Evolutionary conservation across 1,284 basidiomycete genomes (phyloP), one percentile per base, ranked within the genome.

Genomic region (Polyporus tsugae): DNA sequence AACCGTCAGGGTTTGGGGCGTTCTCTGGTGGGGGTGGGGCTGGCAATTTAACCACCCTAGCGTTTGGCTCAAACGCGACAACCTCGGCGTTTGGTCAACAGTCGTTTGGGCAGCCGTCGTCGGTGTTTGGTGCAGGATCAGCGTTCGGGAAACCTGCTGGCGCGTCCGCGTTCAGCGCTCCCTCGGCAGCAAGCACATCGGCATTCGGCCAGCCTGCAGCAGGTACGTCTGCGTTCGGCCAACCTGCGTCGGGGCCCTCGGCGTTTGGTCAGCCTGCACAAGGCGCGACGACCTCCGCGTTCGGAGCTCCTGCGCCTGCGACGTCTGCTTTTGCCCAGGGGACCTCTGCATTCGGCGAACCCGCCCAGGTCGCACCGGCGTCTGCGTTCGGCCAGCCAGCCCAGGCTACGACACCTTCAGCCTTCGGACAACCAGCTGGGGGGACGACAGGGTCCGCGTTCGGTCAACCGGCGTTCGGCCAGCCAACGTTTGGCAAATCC

Each of bases 371-470:
- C 9, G 33, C 61, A 22, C 19, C 52, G 13, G 25, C 35, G 15
- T 78, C 79, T 10, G 76, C 76, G 1, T 81, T 82, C 67, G 80
- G 80, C 3, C 78, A 80, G 68, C 62, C 72, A 10, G 66, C 74
- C 22, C 25, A 22, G 7, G 62, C 38, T 9, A 17, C 52, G 6
- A 57, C 64, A 19, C 55, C 60, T 6, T 73, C 75, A 15, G 75
- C 74, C 10, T 76, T 76, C 41, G 74, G 75, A 0, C 69, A 74
- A 49, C 70, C 76, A 2, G 65, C 68, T 2, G 53, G 44, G 25
- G 63, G 65, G 0, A 62, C 73, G 33, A 66, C 71, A 9, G 72
- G 74, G 0, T 78, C 78, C 13, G 80, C 78, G 0, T 82, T 81
- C 63, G 80, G 80, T 15, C 72, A 77, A 38, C 66, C 74, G 1